Conservation (phyloP, 129 eudicot species). For the Gnaphalium uliginosum region DNA sequence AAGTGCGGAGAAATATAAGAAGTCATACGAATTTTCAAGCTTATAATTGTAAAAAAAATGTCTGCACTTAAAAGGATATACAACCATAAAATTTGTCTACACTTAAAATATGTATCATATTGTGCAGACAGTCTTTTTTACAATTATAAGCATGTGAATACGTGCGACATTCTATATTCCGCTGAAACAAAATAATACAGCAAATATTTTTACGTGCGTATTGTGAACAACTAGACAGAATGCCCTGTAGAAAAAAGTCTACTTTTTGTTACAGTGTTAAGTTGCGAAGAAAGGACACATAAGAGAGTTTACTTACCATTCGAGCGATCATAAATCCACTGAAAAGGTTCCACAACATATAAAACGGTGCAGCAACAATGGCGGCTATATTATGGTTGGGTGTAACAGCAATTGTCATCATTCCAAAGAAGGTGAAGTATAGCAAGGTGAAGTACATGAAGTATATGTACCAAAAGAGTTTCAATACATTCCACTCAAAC, state of each 20-base stretch:
- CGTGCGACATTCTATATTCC: no score
- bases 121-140: not conserved
- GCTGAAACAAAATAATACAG: no score
- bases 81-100: not conserved
- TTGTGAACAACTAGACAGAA: no score
- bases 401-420: slow-evolving; percentile 83
- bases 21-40: no score
- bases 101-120: not conserved
- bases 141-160: not conserved
- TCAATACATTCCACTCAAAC: slow-evolving; percentile 59
- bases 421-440: slow-evolving; percentile 88
- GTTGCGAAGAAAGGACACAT: not conserved
- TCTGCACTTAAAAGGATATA: not conserved
- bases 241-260: no score
- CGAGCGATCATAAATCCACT: slow-evolving; percentile 86
- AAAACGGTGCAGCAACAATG: slow-evolving; percentile 81
- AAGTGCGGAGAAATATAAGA: not conserved
- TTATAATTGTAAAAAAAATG: no score
- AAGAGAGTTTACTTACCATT: slow-evolving; percentile 44
- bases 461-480: slow-evolving; percentile 73
- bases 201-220: no score
- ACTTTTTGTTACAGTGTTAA: not conserved
- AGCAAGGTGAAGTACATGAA: slow-evolving; percentile 82
- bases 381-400: slow-evolving; percentile 89
- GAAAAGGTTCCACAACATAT: slow-evolving; percentile 93